These are phyloP conservation scores for Solanum clarkiae DNA, from an alignment of 257 asterid genomes.

Conservation along the genomic window DNA sequence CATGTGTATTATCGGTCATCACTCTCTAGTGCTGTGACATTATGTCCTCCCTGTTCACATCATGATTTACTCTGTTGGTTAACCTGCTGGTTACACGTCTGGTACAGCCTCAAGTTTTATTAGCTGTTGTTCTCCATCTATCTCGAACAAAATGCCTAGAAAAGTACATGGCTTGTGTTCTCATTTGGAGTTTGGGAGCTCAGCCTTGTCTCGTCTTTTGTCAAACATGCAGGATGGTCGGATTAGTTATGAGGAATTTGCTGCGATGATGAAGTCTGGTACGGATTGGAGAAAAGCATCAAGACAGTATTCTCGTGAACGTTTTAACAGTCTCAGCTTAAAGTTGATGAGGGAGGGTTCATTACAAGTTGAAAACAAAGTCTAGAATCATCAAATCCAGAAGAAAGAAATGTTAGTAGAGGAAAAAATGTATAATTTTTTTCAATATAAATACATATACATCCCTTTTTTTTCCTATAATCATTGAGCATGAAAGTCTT, in stretches of 20 bases:
- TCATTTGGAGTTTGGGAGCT: not conserved
- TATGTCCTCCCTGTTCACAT: not conserved
- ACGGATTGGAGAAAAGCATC: constrained; percentile 88
- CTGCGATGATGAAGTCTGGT: constrained; percentile 78
- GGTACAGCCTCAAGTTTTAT: not conserved
- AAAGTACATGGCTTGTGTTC: not conserved
- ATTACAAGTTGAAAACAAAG: constrained; percentile 32
- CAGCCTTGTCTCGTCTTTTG: not conserved
- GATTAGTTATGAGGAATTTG: constrained; percentile 71
- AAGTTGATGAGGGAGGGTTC: constrained; percentile 59
- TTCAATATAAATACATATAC: not conserved
- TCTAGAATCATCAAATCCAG: not conserved
- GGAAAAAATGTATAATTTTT: not conserved
- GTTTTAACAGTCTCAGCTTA: constrained; percentile 67
- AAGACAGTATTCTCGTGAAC: constrained; percentile 58
- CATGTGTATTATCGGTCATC: not conserved
- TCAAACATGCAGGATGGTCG: constrained; percentile 48
- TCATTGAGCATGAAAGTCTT: not conserved
- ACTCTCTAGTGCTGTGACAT: not conserved
- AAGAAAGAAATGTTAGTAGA: not conserved
- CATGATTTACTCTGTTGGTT: not conserved
- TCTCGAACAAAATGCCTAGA: not conserved
- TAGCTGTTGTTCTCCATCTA: not conserved
- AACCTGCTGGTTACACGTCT: not conserved
- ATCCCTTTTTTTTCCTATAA: not conserved